Conservation (phyloP, 192 early-diverging fungal species). For the Dimargaris verticillata region DNA sequence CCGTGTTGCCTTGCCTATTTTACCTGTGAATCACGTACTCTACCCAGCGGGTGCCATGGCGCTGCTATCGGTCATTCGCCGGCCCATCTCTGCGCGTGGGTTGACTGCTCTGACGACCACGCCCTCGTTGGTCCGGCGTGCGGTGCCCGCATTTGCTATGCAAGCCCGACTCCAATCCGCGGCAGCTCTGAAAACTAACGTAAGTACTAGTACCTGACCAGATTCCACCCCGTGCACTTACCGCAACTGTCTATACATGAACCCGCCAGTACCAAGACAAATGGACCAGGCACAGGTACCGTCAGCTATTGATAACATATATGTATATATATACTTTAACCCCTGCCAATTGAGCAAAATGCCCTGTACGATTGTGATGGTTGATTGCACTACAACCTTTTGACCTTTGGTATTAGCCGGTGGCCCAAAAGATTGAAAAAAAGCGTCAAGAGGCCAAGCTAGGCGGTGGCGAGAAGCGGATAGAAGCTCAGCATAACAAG, state of each 20-base stretch:
- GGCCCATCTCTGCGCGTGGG: too few species aligned
- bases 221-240: not conserved
- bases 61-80: too few species aligned
- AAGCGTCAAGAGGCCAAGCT: conserved; percentile 55
- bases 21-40: too few species aligned
- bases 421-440: conserved; percentile 23
- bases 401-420: not conserved
- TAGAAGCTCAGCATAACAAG: conserved; percentile 73
- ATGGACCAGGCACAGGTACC: not conserved
- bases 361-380: not conserved
- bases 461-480: conserved; percentile 68
- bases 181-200: not conserved
- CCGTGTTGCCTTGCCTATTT: too few species aligned
- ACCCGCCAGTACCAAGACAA: not conserved
- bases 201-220: not conserved
- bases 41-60: too few species aligned
- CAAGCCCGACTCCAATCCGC: not conserved
- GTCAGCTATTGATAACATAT: not conserved
- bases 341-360: not conserved
- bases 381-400: not conserved
- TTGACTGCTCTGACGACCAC: too few species aligned
- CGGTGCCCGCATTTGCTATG: too few species aligned
- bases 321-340: not conserved
- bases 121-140: too few species aligned
- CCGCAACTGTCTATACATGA: not conserved